Evolutionary conservation across 2,329 filamentous ascomycete genomes (phyloP), one percentile per base, ranked within the genome.

Genomic region (Exophiala aquamarina): DNA sequence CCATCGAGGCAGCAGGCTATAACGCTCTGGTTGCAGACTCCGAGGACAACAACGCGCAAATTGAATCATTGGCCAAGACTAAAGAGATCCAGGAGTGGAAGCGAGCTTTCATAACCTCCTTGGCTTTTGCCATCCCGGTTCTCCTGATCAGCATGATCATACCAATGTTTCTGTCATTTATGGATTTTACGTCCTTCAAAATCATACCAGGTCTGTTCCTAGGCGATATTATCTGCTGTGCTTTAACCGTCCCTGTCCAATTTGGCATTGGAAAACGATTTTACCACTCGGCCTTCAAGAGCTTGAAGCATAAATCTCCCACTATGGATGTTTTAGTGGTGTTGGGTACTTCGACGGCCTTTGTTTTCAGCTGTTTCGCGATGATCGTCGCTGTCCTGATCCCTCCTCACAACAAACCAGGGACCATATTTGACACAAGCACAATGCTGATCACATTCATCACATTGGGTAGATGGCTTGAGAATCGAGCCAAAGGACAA

Each of bases 381-480:
- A 96, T 98, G 89, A 44, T 85, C 3, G 83, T 97, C 13, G 94
- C 90, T 0, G 66, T 97, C 15, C 57, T 87, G 11, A 75, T 81
- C n/a, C 73, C 81, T 17, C 87, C 89, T 5, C 89, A 97, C 64
- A 80, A 77, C 2, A 81, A 88, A 38, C 93, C 93, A 1, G 84
- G 82, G 54, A 96, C 90, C 2, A 87, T 96, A 13, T 98, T 98
- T 61, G 93, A 98, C 63, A 98, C 93, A 1, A 96, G 91, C 69
- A 95, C 90, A 17, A 98, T 97, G 93, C 77, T 98, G 41, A 91
- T 98, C 66, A 95, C 90, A 0, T 97, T 98, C 65, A 89, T 96
- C 66, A 90, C 87, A 1, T 72, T 98, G 2, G 89, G 93, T 3
- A 84, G 93, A 28, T 98, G 87, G 71, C 71, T 98, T 14, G 93